Evolutionary conservation across 2,329 filamentous ascomycete genomes (phyloP), one percentile per base, ranked within the genome.

Genomic region (Phoma sp.): DNA sequence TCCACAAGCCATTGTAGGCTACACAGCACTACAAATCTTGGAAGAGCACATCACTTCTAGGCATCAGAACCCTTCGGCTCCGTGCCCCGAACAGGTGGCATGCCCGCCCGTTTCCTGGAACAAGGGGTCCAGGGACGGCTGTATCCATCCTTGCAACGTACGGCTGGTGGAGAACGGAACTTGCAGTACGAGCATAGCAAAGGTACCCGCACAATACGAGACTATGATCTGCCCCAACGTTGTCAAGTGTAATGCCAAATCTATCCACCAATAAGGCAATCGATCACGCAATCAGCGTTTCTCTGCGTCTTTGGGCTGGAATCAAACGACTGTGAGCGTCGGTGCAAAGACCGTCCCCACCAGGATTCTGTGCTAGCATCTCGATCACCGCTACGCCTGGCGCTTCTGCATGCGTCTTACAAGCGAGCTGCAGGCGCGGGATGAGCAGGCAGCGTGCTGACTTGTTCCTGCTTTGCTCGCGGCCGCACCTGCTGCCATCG

Each of bases 401-500:
- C 25, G 36, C 36, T 42, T 46, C 30, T 42, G 37, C 41, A 42
- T 32, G 38, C 14, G 3, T 14, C 25, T 8, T 47, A 27, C 53
- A 56, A 47, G 53, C 53, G 43, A 47, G 46, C 37, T 47, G 53
- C 47, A 52, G 25, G 24, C 33, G 47, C 43, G 47, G 53, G 47
- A 51, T 35, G 27, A 22, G 41, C 24, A 32, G 13, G 27, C 27
- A 29, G 27, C 27, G 27, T 9, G 27, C 27, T 29, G 27, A 29
- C 27, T 29, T 29, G 27, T 29, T 7, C 27, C 38, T 41, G 11
- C 38, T 7, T 41, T n/a, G 11, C 32, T n/a, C 42, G 25, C 18
- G 6, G 25, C 40, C 18, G 23, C 40, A 29, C 27, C 27, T 29
- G 27, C 25, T 38, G 18, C 18, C 18, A 18, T 18, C 18, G 18